A percentile compares a stretch with the other conserved stretches of the same genome.
These are phyloP conservation scores for Wallacemonas sp. DNA, from an alignment of 208 protist genomes.

Conservation along the genomic window DNA sequence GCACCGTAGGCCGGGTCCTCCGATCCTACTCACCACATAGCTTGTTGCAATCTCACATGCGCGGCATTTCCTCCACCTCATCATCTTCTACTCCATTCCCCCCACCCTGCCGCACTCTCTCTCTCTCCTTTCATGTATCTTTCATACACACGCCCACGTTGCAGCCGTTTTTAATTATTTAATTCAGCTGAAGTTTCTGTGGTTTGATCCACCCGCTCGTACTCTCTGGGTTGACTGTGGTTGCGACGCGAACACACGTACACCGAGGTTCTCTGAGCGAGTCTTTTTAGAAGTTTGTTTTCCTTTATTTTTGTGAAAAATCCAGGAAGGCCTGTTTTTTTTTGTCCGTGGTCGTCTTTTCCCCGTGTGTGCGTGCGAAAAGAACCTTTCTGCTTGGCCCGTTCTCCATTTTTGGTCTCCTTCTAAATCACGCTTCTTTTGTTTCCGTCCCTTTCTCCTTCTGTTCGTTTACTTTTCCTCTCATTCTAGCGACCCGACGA, in stretches of 20 bases:
- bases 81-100: no score
- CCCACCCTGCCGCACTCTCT: no score
- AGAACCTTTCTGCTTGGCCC: background rate
- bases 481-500: background rate
- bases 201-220: background rate
- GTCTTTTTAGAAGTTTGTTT: background rate
- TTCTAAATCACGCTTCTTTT: conserved; percentile 17
- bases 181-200: no score
- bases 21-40: no score
- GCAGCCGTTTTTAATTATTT: no score
- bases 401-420: conserved; percentile 15
- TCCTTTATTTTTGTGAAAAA: background rate
- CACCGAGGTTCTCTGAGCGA: background rate
- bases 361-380: background rate
- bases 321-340: background rate
- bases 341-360: background rate
- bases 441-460: conserved; percentile 1
- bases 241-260: background rate
- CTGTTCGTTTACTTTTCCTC: background rate
- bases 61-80: no score
- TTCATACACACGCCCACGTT: no score
- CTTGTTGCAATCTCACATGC: no score
- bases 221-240: background rate
- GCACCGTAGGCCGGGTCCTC: no score
- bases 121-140: no score